Evolutionary conservation across 441 rosid genomes (phyloP), one percentile per base, ranked within the genome.

Genomic region (Brassica balearica): DNA sequence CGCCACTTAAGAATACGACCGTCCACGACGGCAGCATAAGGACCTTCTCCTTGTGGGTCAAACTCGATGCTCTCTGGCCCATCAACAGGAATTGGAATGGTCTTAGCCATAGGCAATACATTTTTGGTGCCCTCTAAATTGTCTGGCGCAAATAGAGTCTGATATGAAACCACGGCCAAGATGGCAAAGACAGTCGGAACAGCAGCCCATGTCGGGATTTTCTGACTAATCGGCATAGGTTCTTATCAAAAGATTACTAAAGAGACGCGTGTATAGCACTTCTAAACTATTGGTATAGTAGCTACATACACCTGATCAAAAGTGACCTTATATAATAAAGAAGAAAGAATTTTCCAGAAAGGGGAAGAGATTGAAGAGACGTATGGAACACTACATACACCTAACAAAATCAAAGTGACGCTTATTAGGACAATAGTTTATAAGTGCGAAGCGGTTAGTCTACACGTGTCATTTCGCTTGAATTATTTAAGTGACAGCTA

Each of bases 11-110:
- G 85, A 67, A 92, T 78, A 71, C 92, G 86, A 34, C 89, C 93
- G 58, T 88, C 91, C 0, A 91, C 86, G 14, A 85, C 88, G 1
- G 92, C 84, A 55, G 88, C 80, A 79, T 91, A 92, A 7, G 96
- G 96, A 20, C 94, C 96, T 32, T 78, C 87, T 9, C 94, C 97
- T 17, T 41, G 74, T 11, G 87, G 88, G 25, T 87, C 92, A 65
- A 88, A 92, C 38, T 86, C 94, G n/a, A 91, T 12, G 63, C 96
- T 92, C 82, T 91, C 97, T 6, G 94, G 96, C 4, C 92, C 97
- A n/a, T 68, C 29, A 17, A 84, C 90, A 4, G 85, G 84, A 7
- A 84, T n/a, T 1, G 77, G 81, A 71, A 89, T 41, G 55, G 82
- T 69, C 74, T 70, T 66, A 14, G 87, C 78, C 41, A 23, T 36